Evolutionary conservation across 2,329 filamentous ascomycete species (phyloP).

Genomic region (Fusarium stilboides): DNA sequence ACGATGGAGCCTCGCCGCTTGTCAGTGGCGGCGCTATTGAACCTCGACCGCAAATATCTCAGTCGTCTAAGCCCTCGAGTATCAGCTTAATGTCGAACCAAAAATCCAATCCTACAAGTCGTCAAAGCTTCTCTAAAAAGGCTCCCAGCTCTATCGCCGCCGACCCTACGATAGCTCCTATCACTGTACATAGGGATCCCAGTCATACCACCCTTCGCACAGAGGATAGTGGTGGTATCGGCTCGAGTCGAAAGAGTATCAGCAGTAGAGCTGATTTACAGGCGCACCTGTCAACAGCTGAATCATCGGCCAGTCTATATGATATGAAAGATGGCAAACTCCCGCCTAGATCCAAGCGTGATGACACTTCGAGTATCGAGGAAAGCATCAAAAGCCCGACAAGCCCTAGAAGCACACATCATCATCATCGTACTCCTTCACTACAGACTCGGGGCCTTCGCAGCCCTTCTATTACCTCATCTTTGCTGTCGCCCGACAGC

Average conservation of each 20-base stretch:
- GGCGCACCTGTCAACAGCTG: constrained; percentile 54
- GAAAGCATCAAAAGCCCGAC: constrained; percentile 64
- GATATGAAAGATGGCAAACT: constrained; percentile 57
- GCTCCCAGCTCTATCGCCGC: constrained; percentile 60
- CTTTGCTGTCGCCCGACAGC: constrained; percentile 57
- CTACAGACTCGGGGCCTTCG: constrained; percentile 56
- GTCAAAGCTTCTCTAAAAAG: constrained; percentile 60
- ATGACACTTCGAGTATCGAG: constrained; percentile 63
- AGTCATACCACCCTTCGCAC: constrained; percentile 59
- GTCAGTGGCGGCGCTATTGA: constrained; percentile 56
- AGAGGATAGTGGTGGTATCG: constrained; percentile 61
- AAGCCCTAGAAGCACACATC: constrained; percentile 59
- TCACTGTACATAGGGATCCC: constrained; percentile 66
- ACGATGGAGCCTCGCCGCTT: constrained; percentile 58
- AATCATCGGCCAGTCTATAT: constrained; percentile 57
- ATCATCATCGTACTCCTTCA: constrained; percentile 52
- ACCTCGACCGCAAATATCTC: constrained; percentile 58
- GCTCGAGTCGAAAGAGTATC: constrained; percentile 59
- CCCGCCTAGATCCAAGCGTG: constrained; percentile 56
- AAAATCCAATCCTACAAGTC: constrained; percentile 59
- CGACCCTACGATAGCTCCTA: constrained; percentile 64
- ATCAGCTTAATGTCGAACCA: constrained; percentile 62
- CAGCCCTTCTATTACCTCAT: constrained; percentile 55
- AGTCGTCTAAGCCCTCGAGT: constrained; percentile 65
- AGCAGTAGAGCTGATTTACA: constrained; percentile 60